These are phyloP conservation scores for slime mould (Dictyostelium discoideum) DNA, from an alignment of 78 protist species.

Conservation along the genomic window DNA sequence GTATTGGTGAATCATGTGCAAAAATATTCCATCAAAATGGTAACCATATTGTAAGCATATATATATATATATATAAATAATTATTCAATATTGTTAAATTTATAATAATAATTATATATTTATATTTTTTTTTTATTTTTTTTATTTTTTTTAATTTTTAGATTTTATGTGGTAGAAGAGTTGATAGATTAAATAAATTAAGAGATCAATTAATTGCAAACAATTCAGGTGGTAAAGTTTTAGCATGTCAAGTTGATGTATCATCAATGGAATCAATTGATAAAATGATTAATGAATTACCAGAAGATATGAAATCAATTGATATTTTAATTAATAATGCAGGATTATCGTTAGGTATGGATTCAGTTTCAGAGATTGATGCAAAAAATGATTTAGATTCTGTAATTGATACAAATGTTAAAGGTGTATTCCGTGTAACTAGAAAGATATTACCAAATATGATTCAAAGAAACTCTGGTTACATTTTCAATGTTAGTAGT, in stretches of 20 bases:
- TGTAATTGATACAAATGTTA: slow-evolving; percentile 77
- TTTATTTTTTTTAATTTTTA: not conserved
- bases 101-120: not conserved
- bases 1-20: slow-evolving; percentile 86
- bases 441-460: slow-evolving; percentile 62
- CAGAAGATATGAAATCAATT: slow-evolving; percentile 37
- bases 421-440: slow-evolving; percentile 66
- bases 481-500: slow-evolving; percentile 78
- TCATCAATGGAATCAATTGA: slow-evolving; percentile 22
- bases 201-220: not conserved
- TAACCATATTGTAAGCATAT: slow-evolving; percentile 50
- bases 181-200: slow-evolving; percentile 64
- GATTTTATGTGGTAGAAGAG: slow-evolving; percentile 80
- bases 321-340: slow-evolving; percentile 85
- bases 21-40: slow-evolving; percentile 71
- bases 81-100: too few relatives aligned
- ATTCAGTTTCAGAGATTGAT: slow-evolving; percentile 5
- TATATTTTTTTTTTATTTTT: not conserved
- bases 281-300: slow-evolving; percentile 53
- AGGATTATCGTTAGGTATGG: slow-evolving; percentile 80
- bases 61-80: too few relatives aligned
- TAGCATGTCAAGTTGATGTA: slow-evolving; percentile 67
- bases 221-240: not conserved
- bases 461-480: slow-evolving; percentile 68
- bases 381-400: not conserved